Evolutionary conservation across 2,329 filamentous ascomycete genomes (phyloP).

Genomic region (Colletotrichum camelliae): DNA sequence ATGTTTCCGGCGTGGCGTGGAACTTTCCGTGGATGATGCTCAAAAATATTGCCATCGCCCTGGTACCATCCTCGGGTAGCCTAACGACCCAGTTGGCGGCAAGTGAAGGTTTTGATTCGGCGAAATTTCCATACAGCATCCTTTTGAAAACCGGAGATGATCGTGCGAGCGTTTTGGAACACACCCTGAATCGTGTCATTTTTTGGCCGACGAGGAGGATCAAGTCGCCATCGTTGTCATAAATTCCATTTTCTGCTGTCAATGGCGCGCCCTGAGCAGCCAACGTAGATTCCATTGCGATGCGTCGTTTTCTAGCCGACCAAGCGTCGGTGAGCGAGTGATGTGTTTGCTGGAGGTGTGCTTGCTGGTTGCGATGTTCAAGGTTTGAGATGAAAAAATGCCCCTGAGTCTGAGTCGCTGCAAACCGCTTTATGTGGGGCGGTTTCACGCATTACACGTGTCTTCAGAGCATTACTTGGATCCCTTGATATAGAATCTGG

Average conservation of each 20-base stretch:
- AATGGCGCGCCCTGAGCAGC: neutral
- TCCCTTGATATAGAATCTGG: neutral
- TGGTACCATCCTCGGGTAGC: slow-evolving; percentile 34
- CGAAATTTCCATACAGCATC: slow-evolving; percentile 32
- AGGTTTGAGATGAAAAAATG: neutral
- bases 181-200: slow-evolving; percentile 24
- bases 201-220: neutral
- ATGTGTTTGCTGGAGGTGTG: neutral
- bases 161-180: slow-evolving; percentile 30
- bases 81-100: slow-evolving; percentile 28
- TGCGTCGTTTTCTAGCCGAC: fast-evolving
- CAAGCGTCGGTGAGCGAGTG: neutral
- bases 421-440: neutral
- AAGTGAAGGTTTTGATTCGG: slow-evolving; percentile 19
- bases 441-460: neutral
- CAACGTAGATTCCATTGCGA: neutral
- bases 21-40: slow-evolving; percentile 33
- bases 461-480: neutral
- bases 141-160: slow-evolving; percentile 31
- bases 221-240: neutral
- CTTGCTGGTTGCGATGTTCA: neutral
- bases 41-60: slow-evolving; percentile 30
- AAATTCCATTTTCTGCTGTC: neutral
- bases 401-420: neutral
- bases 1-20: neutral